Evolutionary conservation across 2,329 filamentous ascomycete genomes (phyloP).

Genomic region (Colletotrichum siamense): DNA sequence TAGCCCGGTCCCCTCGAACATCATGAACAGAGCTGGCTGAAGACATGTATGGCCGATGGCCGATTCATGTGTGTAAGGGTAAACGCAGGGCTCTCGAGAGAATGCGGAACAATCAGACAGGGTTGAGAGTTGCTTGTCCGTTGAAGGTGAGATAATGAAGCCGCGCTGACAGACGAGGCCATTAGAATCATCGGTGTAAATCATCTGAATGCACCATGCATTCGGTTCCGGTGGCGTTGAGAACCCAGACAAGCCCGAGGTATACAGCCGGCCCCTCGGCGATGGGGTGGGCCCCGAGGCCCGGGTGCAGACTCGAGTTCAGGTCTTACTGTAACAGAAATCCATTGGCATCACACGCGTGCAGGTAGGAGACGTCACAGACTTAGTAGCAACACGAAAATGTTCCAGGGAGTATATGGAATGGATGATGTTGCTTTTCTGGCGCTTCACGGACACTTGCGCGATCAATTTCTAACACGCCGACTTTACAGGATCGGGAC

Average conservation of each 20-base stretch:
- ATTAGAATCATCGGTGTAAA: background rate
- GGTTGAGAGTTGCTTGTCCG: background rate
- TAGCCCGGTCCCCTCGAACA: background rate
- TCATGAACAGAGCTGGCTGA: background rate
- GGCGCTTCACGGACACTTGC: background rate
- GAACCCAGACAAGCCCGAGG: background rate
- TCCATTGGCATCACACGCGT: background rate
- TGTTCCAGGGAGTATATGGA: background rate
- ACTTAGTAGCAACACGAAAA: background rate
- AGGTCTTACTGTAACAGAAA: background rate
- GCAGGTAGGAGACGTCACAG: background rate
- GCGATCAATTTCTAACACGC: background rate
- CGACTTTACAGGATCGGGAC: background rate
- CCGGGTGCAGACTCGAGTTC: background rate
- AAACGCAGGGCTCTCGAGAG: background rate
- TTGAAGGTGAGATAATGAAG: background rate
- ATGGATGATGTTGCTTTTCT: background rate
- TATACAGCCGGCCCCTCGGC: background rate
- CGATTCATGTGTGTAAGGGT: background rate
- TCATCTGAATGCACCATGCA: background rate
- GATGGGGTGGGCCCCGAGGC: background rate
- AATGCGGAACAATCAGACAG: background rate
- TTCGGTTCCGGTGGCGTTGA: background rate
- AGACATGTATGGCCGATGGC: background rate
- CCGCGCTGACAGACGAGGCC: background rate